Base-by-base conservation (phyloP, 1,284 basidiomycete species). In the Ceratobasidium sp. region DNA sequence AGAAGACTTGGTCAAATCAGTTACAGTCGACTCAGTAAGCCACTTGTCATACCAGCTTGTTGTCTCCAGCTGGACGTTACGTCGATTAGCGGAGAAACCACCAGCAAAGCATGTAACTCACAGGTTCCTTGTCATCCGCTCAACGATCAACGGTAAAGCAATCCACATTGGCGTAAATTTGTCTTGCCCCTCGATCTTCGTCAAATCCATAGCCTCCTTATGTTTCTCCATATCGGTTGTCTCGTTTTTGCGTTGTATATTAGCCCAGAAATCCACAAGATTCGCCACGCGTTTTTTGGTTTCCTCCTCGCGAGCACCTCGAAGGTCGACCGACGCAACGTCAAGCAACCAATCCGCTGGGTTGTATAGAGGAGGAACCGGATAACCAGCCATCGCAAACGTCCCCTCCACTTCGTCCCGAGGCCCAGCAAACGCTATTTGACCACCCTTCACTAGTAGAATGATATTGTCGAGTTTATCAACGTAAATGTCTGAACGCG, bases 381-480 rank as follows among this genome's bases (percentile, higher is more conserved):
- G 79, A 67, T 79, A 77, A 0, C 81, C 81, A 2, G 79, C 78
- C 0, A 76, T 65, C 2, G 78, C 76, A 58, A 84, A 81, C 14
- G 79, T 75, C 0, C 79, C 77, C 12, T 80, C 77, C 6, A 79
- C 76, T 72, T 73, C 76, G 65, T 8, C 77, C 75, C 61, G 75
- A 67, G 78, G 78, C 76, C 79, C 78, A n/a, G 75, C 76, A 62
- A 75, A 80, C 6, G 81, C 83, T 16, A 82, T 79, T 0, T 79
- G 76, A 1, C 85, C 84, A 12, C 84, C 85, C 74, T 85, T 85
- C 14, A 83, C 85, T 0, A 86, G 79, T 0, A 87, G 78, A 0
- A 84, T 79, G 46, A 85, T 78, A 70, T 85, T 83, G 74, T 85
- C 85, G 61, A 83, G 71, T 36, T 70, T 74, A 26, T 72, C 30